Evolutionary conservation across 768 basidiomycete species (phyloP).

Genomic region (Brasilioporus rufonigricans): DNA sequence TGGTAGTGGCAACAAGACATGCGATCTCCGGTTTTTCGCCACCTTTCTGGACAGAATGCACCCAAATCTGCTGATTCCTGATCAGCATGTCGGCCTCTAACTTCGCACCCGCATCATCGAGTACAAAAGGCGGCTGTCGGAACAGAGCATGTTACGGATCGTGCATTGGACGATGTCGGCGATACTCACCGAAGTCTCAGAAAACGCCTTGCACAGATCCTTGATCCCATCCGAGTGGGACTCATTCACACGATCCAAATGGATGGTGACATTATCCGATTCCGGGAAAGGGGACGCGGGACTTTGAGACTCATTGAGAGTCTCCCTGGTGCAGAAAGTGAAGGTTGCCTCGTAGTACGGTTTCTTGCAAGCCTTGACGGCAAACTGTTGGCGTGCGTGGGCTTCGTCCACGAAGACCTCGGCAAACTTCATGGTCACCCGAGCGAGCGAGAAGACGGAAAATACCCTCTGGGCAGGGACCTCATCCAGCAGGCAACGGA

Average conservation of each 20-base stretch:
- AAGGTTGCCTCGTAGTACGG: slow-evolving; percentile 66
- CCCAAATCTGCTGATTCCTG: slow-evolving; percentile 50
- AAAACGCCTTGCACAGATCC: slow-evolving; percentile 51
- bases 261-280: slow-evolving; percentile 18
- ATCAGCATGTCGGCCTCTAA: slow-evolving; percentile 54
- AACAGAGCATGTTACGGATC: not conserved
- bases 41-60: slow-evolving; percentile 41
- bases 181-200: slow-evolving; percentile 52
- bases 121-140: slow-evolving; percentile 51
- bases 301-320: slow-evolving; percentile 24
- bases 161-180: not conserved
- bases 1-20: too few species aligned
- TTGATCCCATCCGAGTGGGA: slow-evolving; percentile 37
- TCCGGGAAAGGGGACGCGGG: not conserved
- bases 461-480: slow-evolving; percentile 33
- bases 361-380: slow-evolving; percentile 24
- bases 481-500: slow-evolving; percentile 6
- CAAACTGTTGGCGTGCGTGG: not conserved
- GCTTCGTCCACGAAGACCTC: slow-evolving; percentile 40
- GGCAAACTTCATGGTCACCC: slow-evolving; percentile 45
- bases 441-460: slow-evolving; percentile 61
- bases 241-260: slow-evolving; percentile 32
- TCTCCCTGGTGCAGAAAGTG: slow-evolving; percentile 48
- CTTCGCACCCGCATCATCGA: slow-evolving; percentile 42
- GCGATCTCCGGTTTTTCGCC: slow-evolving; percentile 22